These are phyloP conservation scores for Naganishia friedmannii DNA, from an alignment of 768 basidiomycete genomes.

Conservation along the genomic window DNA sequence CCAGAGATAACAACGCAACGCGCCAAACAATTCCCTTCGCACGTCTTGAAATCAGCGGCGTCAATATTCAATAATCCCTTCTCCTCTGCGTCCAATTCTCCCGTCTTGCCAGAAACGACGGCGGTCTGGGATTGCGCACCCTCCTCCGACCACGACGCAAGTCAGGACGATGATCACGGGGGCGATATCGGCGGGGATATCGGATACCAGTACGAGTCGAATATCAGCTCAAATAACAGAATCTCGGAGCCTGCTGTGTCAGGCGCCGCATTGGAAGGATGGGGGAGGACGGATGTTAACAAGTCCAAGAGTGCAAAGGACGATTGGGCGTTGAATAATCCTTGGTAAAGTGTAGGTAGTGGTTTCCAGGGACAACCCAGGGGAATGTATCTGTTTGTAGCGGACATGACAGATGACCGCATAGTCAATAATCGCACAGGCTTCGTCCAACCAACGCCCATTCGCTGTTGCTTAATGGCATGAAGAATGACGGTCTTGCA, in stretches of 20 bases:
- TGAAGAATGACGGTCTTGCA: too few relatives aligned
- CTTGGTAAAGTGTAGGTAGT: slow-evolving; percentile 34
- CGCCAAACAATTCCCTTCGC: slow-evolving; percentile 23
- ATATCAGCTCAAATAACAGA: background rate
- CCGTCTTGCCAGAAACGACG: slow-evolving; percentile 13
- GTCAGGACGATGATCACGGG: slow-evolving; percentile 7
- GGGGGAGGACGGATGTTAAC: slow-evolving; percentile 22
- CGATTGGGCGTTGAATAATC: slow-evolving; percentile 43
- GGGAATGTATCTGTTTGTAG: too few relatives aligned
- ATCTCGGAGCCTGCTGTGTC: slow-evolving; percentile 21
- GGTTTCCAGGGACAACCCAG: too few relatives aligned
- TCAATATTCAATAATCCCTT: slow-evolving; percentile 19
- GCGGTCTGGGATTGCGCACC: background rate
- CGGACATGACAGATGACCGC: too few relatives aligned
- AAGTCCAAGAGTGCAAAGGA: slow-evolving; percentile 37
- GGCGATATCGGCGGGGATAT: slow-evolving; percentile 40
- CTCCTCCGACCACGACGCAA: background rate
- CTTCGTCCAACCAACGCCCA: too few relatives aligned
- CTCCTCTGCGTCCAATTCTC: background rate
- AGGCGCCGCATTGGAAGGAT: slow-evolving; percentile 8
- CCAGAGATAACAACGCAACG: background rate
- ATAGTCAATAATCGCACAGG: too few relatives aligned
- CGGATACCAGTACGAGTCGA: background rate
- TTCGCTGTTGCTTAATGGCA: too few relatives aligned
- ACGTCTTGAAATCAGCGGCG: slow-evolving; percentile 30